Conservation (phyloP, 2,329 filamentous ascomycete species). For the Purpureocillium takamizusanense region DNA sequence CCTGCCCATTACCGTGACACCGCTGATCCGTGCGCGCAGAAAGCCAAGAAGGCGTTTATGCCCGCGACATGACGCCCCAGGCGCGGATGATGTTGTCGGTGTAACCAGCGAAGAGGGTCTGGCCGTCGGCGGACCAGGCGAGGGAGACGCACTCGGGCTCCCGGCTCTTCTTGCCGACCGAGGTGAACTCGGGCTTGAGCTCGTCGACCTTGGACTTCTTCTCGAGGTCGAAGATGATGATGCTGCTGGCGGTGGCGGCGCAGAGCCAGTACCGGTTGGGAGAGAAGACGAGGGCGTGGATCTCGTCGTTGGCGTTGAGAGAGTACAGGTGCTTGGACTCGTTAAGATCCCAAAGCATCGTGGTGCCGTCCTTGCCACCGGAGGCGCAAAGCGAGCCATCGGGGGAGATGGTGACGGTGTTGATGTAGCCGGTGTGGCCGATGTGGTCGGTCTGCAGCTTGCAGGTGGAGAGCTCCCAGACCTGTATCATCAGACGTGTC, state of each 20-base stretch:
- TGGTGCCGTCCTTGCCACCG: conserved; percentile 98
- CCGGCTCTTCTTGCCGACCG: conserved; percentile 96
- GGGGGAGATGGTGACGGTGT: conserved; percentile 99
- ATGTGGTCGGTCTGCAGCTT: conserved; percentile 99
- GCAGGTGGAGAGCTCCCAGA: conserved; percentile 99
- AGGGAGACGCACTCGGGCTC: conserved; percentile 97
- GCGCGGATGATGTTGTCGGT: conserved; percentile 99
- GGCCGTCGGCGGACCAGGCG: conserved; percentile 96
- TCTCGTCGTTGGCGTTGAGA: conserved; percentile 98
- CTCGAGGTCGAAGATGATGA: conserved; percentile 99
- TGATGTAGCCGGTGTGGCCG: conserved; percentile 99
- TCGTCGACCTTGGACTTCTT: conserved; percentile 99
- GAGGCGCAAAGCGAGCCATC: conserved; percentile 98
- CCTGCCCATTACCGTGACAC: conserved; percentile 3
- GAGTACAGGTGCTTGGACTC: conserved; percentile 99
- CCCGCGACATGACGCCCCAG: conserved; percentile 95
- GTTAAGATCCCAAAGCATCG: conserved; percentile 99
- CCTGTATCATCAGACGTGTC: conserved; percentile 41
- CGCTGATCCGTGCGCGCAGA: conserved; percentile 8
- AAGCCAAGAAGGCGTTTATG: conserved; percentile 40
- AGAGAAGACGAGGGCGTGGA: conserved; percentile 99
- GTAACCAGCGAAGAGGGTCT: conserved; percentile 99
- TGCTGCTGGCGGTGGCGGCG: conserved; percentile 91
- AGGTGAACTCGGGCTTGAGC: conserved; percentile 97
- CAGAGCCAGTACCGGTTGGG: conserved; percentile 99